A percentile compares a stretch with the other conserved stretches of the same genome.
These are phyloP conservation scores for Fusarium bulbicola DNA, from an alignment of 2,329 filamentous ascomycete genomes.

Conservation along the genomic window DNA sequence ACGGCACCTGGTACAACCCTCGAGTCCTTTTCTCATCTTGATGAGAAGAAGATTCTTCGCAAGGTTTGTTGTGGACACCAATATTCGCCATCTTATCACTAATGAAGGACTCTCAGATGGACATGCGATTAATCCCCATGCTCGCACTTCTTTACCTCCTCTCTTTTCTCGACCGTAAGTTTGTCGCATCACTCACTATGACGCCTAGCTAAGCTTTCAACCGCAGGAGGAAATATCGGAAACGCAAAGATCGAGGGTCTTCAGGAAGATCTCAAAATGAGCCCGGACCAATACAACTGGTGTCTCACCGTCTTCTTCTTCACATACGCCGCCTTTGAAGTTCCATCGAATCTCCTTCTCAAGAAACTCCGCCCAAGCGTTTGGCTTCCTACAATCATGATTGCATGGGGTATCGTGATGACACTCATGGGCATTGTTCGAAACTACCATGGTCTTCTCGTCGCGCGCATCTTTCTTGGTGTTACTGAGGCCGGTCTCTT, in stretches of 20 bases:
- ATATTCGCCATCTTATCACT: background rate
- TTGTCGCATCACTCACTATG: background rate
- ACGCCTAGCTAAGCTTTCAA: background rate
- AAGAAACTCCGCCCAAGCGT: conserved; percentile 77
- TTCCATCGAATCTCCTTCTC: conserved; percentile 79
- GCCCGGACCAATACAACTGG: conserved; percentile 74
- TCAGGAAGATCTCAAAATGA: conserved; percentile 64
- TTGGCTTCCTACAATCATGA: conserved; percentile 81
- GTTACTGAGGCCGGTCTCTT: conserved; percentile 74
- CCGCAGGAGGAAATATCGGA: conserved; percentile 65
- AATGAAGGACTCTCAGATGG: conserved; percentile 53
- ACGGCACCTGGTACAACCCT: conserved; percentile 31
- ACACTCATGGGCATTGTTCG: conserved; percentile 63
- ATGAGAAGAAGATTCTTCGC: conserved; percentile 66
- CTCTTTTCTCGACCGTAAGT: conserved; percentile 70
- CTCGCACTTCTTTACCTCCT: conserved; percentile 74
- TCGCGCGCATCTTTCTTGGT: conserved; percentile 67
- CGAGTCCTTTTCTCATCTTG: conserved; percentile 41
- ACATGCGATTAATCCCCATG: conserved; percentile 65
- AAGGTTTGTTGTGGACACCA: conserved; percentile 50
- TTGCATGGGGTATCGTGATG: conserved; percentile 63
- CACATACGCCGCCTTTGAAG: conserved; percentile 78
- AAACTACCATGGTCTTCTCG: conserved; percentile 57
- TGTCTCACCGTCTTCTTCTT: conserved; percentile 80
- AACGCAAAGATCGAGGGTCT: conserved; percentile 73